Conservation (phyloP, 1,284 basidiomycete genomes). For the Pseudozyma hubeiensis region DNA sequence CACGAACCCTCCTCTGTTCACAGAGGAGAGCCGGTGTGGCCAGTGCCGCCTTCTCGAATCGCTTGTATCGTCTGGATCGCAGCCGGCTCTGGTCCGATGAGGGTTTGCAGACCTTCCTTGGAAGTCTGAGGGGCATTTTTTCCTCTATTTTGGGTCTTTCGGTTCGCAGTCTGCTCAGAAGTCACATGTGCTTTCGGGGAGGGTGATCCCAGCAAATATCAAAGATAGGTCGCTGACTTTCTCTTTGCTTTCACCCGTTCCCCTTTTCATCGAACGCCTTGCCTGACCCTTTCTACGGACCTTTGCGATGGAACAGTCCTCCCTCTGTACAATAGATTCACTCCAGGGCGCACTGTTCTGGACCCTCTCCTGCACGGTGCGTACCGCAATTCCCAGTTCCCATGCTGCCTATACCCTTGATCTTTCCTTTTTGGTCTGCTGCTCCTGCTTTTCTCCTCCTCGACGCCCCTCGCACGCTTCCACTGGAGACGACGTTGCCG, state of each 20-base stretch:
- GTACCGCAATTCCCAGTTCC: conserved; percentile 40
- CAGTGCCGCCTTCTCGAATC: conserved; percentile 62
- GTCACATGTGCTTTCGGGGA: conserved; percentile 6
- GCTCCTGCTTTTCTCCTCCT: not conserved
- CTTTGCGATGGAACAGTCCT: conserved; percentile 34
- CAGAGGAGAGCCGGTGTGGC: conserved; percentile 62
- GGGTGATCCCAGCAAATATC: not conserved
- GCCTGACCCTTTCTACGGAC: conserved; percentile 10
- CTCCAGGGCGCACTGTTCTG: conserved; percentile 54
- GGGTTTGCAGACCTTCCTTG: conserved; percentile 69
- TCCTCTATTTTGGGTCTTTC: not conserved
- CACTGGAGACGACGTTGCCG: conserved; percentile 22
- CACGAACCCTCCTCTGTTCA: conserved; percentile 66
- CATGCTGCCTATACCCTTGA: conserved; percentile 31
- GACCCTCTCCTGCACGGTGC: conserved; percentile 52
- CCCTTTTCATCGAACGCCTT: conserved; percentile 8
- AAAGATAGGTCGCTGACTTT: conserved; percentile 22
- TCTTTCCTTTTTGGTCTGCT: conserved; percentile 14
- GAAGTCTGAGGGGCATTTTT: conserved; percentile 66
- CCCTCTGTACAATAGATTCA: conserved; percentile 46
- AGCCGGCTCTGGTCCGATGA: conserved; percentile 68
- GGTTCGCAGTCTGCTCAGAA: conserved; percentile 11
- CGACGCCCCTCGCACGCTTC: not conserved
- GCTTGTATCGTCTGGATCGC: conserved; percentile 67
- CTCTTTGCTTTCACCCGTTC: not conserved